Evolutionary conservation across 2,329 filamentous ascomycete genomes (phyloP).

Genomic region (Epichloe hybrida): DNA sequence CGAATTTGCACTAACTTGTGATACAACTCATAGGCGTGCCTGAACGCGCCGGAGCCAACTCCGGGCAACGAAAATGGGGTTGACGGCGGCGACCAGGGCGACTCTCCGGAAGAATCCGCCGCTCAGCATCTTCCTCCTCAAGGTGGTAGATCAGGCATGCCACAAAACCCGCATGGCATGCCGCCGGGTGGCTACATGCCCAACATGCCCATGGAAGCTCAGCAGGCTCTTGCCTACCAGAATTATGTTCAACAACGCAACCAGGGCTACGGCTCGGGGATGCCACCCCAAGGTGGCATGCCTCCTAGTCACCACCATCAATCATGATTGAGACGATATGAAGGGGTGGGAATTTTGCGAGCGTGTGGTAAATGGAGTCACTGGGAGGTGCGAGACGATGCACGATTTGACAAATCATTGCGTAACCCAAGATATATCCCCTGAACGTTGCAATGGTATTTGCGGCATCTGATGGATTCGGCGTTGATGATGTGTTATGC

Average conservation of each 20-base stretch:
- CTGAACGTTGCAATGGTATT: conserved; percentile 22
- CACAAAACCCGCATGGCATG: conserved; percentile 45
- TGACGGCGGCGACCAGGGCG: conserved; percentile 62
- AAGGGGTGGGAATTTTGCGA: background rate
- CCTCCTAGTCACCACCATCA: conserved; percentile 73
- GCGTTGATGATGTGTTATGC: conserved; percentile 28
- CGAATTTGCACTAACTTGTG: conserved; percentile 1
- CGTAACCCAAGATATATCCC: conserved; percentile 14
- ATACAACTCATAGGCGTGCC: conserved; percentile 55
- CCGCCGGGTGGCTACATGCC: conserved; percentile 51
- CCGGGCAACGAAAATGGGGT: conserved; percentile 71
- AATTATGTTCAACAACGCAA: conserved; percentile 65
- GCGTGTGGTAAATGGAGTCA: background rate
- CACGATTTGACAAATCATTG: conserved; percentile 7
- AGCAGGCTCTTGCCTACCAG: conserved; percentile 71
- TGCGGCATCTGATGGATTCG: conserved; percentile 28
- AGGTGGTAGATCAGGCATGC: conserved; percentile 47
- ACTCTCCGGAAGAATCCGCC: conserved; percentile 81
- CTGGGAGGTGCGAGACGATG: background rate
- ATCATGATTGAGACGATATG: conserved; percentile 36
- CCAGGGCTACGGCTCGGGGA: conserved; percentile 58
- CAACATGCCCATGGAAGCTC: conserved; percentile 56
- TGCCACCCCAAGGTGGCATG: conserved; percentile 70
- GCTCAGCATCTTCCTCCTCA: conserved; percentile 61
- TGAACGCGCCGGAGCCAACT: conserved; percentile 88